Evolutionary conservation across 805 yeast species (phyloP).

Genomic region (Yarrowia sp.): DNA sequence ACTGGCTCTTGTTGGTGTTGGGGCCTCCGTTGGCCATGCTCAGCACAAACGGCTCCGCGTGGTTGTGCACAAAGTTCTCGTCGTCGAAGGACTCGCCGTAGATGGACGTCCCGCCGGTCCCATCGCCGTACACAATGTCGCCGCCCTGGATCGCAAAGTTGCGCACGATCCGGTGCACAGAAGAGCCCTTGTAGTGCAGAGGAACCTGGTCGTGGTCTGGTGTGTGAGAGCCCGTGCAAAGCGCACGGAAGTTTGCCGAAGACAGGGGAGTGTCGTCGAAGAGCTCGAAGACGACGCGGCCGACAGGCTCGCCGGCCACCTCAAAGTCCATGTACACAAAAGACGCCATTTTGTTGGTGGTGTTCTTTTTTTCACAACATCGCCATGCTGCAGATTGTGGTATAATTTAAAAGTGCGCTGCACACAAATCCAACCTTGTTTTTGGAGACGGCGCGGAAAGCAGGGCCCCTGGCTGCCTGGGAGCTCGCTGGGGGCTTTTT

Average conservation of each 20-base stretch:
- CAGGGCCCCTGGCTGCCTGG: too few relatives aligned
- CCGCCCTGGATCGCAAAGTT: conserved; percentile 87
- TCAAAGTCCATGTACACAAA: conserved; percentile 71
- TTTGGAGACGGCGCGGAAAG: too few relatives aligned
- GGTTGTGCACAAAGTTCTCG: conserved; percentile 63
- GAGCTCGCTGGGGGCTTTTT: too few relatives aligned
- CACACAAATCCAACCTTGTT: too few relatives aligned
- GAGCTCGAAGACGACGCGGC: conserved; percentile 75
- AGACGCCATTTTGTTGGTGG: not conserved
- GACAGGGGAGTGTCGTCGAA: conserved; percentile 73
- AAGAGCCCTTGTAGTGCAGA: conserved; percentile 52
- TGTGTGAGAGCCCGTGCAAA: conserved; percentile 58
- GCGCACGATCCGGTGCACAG: conserved; percentile 73
- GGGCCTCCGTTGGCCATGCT: conserved; percentile 83
- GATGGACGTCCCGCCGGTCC: conserved; percentile 75
- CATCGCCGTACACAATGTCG: conserved; percentile 60
- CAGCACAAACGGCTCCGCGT: conserved; percentile 61
- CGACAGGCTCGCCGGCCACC: conserved; percentile 63
- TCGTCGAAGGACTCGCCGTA: conserved; percentile 72
- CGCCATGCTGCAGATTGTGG: too few relatives aligned
- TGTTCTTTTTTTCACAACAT: not conserved
- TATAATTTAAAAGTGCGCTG: too few relatives aligned
- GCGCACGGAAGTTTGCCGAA: conserved; percentile 79
- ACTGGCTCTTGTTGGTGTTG: conserved; percentile 82
- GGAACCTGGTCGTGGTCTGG: conserved; percentile 63